Percentiles rank a stretch among this genome's conserved stretches.
Conservation (phyloP, 305 asterid genomes). For the Rubia balearica region DNA sequence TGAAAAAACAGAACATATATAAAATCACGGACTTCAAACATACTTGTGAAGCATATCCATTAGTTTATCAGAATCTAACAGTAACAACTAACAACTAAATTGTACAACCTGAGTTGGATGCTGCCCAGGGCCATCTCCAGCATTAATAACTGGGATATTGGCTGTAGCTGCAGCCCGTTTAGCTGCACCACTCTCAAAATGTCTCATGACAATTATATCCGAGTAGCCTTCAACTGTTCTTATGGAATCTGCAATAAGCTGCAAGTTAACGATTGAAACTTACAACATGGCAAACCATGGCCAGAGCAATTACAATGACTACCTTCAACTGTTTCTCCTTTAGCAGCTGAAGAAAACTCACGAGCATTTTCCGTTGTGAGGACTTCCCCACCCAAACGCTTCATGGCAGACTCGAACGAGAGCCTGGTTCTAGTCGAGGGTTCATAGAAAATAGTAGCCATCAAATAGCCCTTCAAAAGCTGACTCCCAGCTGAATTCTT, state of each 20-base stretch:
- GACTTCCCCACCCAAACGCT: slow-evolving; percentile 89
- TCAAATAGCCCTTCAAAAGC: slow-evolving; percentile 68
- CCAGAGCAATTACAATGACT: slow-evolving; percentile 8
- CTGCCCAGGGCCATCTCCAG: slow-evolving; percentile 99
- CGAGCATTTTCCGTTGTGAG: slow-evolving; percentile 92
- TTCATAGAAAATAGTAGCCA: slow-evolving; percentile 91
- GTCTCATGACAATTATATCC: slow-evolving; percentile 86
- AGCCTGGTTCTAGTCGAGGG: slow-evolving; percentile 96
- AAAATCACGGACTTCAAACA: neutral
- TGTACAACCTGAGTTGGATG: slow-evolving; percentile 79
- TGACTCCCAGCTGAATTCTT: slow-evolving; percentile 57
- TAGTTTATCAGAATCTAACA: neutral
- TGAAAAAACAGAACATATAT: neutral
- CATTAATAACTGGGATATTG: slow-evolving; percentile 77
- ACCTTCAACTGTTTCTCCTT: slow-evolving; percentile 98
- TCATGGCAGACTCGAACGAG: slow-evolving; percentile 95
- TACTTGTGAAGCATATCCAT: neutral
- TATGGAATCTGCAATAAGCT: slow-evolving; percentile 52
- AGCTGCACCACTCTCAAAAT: slow-evolving; percentile 96
- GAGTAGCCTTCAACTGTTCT: slow-evolving; percentile 90
- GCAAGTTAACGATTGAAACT: neutral
- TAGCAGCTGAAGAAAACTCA: slow-evolving; percentile 90
- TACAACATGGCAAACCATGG: slow-evolving; percentile 6
- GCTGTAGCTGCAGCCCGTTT: slow-evolving; percentile 74
- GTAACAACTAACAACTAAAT: neutral